Base-by-base conservation (phyloP, 2,329 filamentous ascomycete species). In the Aaosphaeria pasadenensis region DNA sequence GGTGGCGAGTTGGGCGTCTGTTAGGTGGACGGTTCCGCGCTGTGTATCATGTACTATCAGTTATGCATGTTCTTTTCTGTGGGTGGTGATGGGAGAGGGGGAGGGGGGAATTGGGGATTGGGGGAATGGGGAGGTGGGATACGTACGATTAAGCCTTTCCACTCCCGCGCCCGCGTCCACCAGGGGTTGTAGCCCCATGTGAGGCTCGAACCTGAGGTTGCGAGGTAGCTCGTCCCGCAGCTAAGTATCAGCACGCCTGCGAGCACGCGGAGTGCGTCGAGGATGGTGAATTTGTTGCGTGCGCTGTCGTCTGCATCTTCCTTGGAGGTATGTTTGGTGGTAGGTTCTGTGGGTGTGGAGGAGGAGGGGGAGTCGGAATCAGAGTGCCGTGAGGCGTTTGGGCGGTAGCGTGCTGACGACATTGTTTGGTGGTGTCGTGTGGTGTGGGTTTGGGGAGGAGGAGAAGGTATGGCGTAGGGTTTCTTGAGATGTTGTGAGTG, bases 191-290 rank as follows among this genome's bases (percentile, higher is more conserved):
- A 71, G 11, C 66, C 66, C 68, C 67, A 71, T 24, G 67, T 68
- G 56, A 70, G 58, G 39, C 58, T 64, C 64, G 89, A 82, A 52
- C 86, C 86, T 52, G 79, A 77, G 40, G 87, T 90, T 57, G 88
- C 77, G 54, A 91, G 82, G 71, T 91, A 92, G 72, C 87, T 91
- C 46, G 91, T 75, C 13, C 81, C 84, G 60, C 79, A 82, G 28
- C 83, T 88, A 42, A 85, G 80, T 39, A 89, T 57, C 32, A 86
- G 56, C 11, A 91, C 69, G 46, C 88, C 88, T 31, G 79, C 79
- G 41, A 91, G 61, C 30, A 91, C 78, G 31, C 88, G 85, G 50
- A 90, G 70, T 45, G 88, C 69, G 66, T 92, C 89, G 32, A 90
- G 59, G 38, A 69, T 44, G 1, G 64, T 66, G 32, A 69, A 39